Evolutionary conservation across 768 basidiomycete species (phyloP), one percentile per base, ranked within the genome.

Genomic region (Phylloporus arenicola): DNA sequence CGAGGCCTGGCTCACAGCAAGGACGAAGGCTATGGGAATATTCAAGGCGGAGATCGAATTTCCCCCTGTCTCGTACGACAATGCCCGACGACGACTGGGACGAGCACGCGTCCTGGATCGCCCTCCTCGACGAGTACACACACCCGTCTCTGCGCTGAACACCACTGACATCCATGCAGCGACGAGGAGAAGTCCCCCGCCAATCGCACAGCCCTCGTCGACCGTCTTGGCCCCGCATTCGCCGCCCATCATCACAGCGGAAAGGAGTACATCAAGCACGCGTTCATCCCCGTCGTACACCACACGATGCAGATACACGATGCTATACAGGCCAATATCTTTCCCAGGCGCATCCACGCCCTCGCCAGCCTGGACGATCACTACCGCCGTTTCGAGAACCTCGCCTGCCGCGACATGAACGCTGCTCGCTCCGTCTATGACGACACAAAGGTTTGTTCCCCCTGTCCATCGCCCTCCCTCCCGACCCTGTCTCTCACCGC

Each of bases 281-380:
- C 67, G 6, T 42, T 73, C 47, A 52, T 74, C 14, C 75, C 72
- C 3, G 69, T 68, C 35, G 53, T 68, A 6, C 59, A 64, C 4
- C 65, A 60, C 53, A 66, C 72, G 45, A 67, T 62, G 31, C 60
- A 67, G n/a, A 59, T 69, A 46, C 75, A 75, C 55, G 64, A 60
- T 13, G 52, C 52, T 22, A 45, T 75, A 30, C 68, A 69, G 22
- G 54, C 63, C 29, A 59, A 72, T 57, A 60, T 70, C 25, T 64
- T 72, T 43, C 51, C 68, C 0, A 52, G 58, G 14, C 65, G 64
- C 24, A 54, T 61, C 1, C 64, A 63, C 4, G 82, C 79, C 7
- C 61, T 85, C 31, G 62, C 79, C 11, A 62, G 68, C 6, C 79
- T 85, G 65, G 77, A 84, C 59, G 72, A 74, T 16, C 77, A 74